Evolutionary conservation across 1,284 basidiomycete genomes (phyloP), one percentile per base, ranked within the genome.

Genomic region (Ustilago xerochloae): DNA sequence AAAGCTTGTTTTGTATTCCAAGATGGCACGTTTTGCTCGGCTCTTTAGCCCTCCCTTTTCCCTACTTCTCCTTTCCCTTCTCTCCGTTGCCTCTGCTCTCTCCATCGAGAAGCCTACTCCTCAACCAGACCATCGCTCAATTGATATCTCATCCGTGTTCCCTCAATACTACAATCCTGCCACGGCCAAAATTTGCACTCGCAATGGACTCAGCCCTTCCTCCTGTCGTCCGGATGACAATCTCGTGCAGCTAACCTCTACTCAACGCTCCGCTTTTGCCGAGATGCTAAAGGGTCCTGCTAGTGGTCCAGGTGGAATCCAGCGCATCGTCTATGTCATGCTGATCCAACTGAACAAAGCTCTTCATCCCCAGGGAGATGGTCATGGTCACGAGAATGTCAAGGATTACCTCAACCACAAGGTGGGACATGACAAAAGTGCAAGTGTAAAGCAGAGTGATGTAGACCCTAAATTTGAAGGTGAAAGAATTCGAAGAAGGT

Each of bases 111-210:
- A 39, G 12, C 22, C 41, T 18, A 7, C 20, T n/a, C 38, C 7
- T 26, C 12, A 18, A 43, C 33, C 30, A 43, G 22, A 38, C 22
- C 41, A 29, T 24, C 41, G 0, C 6, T 13, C 48, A 8, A 13
- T 50, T 20, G 3, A 33, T 10, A 20, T 45, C 8, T 24, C 30
- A 36, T n/a, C 5, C 18, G 3, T 53, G 13, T 39, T 63, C 4
- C 55, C 50, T 4, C 6, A 12, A 2, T 58, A 15, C 29, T 70
- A 64, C 62, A 57, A 57, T 7, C 38, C 67, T 0, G 41, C 13
- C 6, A 48, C 59, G 2, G 59, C 62, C 55, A 39, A 71, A 26
- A 41, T 71, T 4, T 71, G 68, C 29, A 38, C 29, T 32, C 36
- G 24, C 28, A 62, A 63, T 22, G 63, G 63, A 16, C 3, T 66